phyloP scores from a whole-genome alignment of 495 filamentous ascomycete genomes.

The Extremus antarcticus region DNA sequence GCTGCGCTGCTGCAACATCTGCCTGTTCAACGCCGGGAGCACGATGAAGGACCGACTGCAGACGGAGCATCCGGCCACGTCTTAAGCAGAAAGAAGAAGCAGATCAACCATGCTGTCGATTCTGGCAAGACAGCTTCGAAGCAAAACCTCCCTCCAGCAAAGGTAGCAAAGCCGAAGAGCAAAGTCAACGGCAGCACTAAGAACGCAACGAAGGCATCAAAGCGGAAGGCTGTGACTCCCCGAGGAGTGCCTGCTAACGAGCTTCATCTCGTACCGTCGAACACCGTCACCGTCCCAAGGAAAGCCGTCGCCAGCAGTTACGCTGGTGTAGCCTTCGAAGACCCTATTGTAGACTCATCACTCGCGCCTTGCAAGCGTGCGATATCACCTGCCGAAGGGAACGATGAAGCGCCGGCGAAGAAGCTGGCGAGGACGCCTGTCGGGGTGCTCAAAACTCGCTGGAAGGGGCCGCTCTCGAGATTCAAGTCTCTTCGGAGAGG shows the following conservation, averaged over 20 bases:
- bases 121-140: neutral
- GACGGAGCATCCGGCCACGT: neutral
- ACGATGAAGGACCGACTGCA: neutral
- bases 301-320: neutral
- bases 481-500: neutral
- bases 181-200: neutral
- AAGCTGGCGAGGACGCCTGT: neutral
- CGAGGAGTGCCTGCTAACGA: slow-evolving; percentile 12
- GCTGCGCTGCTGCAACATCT: neutral
- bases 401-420: neutral
- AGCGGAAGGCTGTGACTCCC: neutral
- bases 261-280: slow-evolving; percentile 1
- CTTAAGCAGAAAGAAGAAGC: neutral
- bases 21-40: neutral
- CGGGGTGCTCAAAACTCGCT: neutral
- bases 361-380: neutral
- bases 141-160: neutral
- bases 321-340: neutral
- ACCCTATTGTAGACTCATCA: slow-evolving; percentile 5
- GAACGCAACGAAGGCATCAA: neutral
- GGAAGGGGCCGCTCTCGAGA: neutral
- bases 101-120: neutral
- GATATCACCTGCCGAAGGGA: neutral
- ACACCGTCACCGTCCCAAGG: neutral
- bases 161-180: neutral